Evolutionary conservation across 2,329 filamentous ascomycete species (phyloP), one percentile per base, ranked within the genome.

Genomic region (Fusarium secorum): DNA sequence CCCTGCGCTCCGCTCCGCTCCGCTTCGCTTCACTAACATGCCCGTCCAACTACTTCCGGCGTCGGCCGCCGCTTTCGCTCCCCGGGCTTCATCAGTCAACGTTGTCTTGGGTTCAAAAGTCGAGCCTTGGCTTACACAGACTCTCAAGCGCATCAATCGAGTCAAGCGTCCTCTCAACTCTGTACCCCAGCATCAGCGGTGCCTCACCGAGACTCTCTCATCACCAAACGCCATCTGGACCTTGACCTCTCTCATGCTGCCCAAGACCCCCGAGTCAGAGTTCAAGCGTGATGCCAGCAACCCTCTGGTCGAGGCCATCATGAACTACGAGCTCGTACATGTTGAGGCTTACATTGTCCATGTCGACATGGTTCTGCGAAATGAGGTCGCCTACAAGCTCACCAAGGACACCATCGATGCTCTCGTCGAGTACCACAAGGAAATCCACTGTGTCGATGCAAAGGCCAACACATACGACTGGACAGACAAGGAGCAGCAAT

Each of bases 261-360:
- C 94, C 78, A 97, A 97, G 84, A 90, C 91, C 26, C 94, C 95
- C 68, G 93, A 97, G 77, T 84, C 93, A 42, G 93, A 98, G 76
- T 87, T 97, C 79, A 90, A 89, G 81, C 91, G 91, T 81, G 94
- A 98, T 48, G 85, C 97, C 72, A 87, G 57, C 56, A 76, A 76
- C 53, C 74, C 74, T 45, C 64, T 76, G 36, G 64, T 95, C 74
- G 94, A 98, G 83, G 93, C 93, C 71, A 85, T 98, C 70, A 94
- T 93, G 88, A 97, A 97, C 87, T 96, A 95, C 83, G 92, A 97
- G 85, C 89, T 98, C 79, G 86, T 98, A 78, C 94, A 98, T 80
- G 85, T 98, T 76, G 95, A 98, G 84, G 96, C 96, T 56, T 99
- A 99, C 81, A 95, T 98, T 76, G 96, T 99, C 68, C 95, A 98